phyloP scores from a whole-genome alignment of 2,329 filamentous ascomycete species.

The Arthrobotrys sphaeroides region DNA sequence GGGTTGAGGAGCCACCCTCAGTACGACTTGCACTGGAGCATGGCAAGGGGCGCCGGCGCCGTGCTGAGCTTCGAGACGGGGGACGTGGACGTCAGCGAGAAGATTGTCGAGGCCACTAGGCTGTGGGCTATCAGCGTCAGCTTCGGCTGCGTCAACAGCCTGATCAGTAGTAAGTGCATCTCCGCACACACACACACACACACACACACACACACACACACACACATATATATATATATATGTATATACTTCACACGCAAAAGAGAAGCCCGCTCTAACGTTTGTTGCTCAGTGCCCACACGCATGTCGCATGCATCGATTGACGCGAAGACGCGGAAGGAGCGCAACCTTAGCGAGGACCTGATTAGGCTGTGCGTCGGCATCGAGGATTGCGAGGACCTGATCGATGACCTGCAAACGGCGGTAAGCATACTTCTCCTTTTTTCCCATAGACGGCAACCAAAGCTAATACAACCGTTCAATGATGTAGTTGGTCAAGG shows the following conservation, averaged over 20 bases:
- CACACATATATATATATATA: too few species aligned
- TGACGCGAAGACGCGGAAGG: constrained; percentile 88
- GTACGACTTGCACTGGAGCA: constrained; percentile 94
- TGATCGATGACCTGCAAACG: constrained; percentile 90
- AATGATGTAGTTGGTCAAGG: constrained; percentile 82
- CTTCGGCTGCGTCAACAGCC: constrained; percentile 96
- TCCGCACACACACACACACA: too few species aligned
- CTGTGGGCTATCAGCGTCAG: constrained; percentile 96
- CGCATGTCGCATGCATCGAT: constrained; percentile 99
- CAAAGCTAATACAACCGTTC: not conserved
- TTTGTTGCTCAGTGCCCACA: constrained; percentile 76
- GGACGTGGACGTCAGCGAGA: constrained; percentile 80
- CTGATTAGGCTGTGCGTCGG: constrained; percentile 95
- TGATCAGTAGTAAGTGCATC: constrained; percentile 85
- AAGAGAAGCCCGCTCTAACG: not conserved
- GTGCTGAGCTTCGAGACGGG: constrained; percentile 97
- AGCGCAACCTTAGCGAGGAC: constrained; percentile 94
- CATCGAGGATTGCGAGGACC: constrained; percentile 86
- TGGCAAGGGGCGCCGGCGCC: constrained; percentile 91
- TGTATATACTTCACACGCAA: too few species aligned
- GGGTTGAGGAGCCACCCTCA: constrained; percentile 94
- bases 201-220: too few species aligned
- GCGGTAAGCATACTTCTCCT: constrained; percentile 73
- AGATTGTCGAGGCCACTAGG: constrained; percentile 90
- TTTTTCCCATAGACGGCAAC: too few species aligned